Evolutionary conservation across 805 yeast genomes (phyloP).

Genomic region (Nakazawaea ambrosiae): DNA sequence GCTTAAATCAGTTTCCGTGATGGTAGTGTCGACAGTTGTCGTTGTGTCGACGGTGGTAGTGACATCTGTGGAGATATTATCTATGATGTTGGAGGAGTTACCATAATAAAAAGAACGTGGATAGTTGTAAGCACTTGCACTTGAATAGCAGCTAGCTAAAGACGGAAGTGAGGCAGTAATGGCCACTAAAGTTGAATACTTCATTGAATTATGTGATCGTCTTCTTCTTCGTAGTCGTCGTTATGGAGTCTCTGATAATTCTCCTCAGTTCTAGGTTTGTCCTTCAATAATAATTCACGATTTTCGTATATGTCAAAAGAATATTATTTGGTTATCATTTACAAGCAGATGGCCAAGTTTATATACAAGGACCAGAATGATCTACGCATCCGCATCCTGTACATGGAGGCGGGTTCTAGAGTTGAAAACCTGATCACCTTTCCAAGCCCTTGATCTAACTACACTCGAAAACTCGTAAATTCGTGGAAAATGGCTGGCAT

Average conservation of each 20-base stretch:
- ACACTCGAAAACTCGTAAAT: too few species aligned
- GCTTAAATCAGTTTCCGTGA: slow-evolving; percentile 6
- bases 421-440: too few species aligned
- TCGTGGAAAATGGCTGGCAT: slow-evolving; percentile 2
- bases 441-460: too few species aligned
- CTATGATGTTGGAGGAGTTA: neutral
- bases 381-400: too few species aligned
- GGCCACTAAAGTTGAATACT: slow-evolving; percentile 3
- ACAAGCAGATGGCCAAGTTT: too few species aligned
- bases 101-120: slow-evolving; percentile 3
- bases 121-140: neutral
- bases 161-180: slow-evolving; percentile 6
- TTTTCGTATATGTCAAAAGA: too few species aligned
- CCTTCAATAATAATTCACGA: too few species aligned
- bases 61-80: slow-evolving; percentile 7
- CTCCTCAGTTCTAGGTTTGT: too few species aligned
- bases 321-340: too few species aligned
- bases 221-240: neutral
- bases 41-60: slow-evolving; percentile 3
- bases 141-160: slow-evolving; percentile 1
- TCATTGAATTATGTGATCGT: slow-evolving; percentile 1
- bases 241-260: neutral
- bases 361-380: too few species aligned
- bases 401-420: too few species aligned
- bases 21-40: slow-evolving; percentile 7